Evolutionary conservation across 2,329 filamentous ascomycete species (phyloP), one percentile per base, ranked within the genome.

Genomic region (Calonectria crousiana): DNA sequence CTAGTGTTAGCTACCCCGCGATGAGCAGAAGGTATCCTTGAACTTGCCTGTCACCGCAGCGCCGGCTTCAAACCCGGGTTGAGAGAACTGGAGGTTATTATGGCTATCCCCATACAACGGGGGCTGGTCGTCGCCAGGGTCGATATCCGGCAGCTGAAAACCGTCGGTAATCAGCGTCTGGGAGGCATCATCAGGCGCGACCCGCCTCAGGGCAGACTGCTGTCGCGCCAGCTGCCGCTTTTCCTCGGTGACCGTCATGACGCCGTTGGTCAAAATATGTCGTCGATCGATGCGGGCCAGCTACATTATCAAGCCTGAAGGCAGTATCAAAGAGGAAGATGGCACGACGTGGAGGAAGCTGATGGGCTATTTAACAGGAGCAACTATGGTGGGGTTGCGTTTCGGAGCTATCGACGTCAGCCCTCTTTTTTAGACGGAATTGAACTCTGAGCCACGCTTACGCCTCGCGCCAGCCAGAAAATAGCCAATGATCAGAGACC

Each of bases 1-100:
- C 36, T 28, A 56, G 51, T 28, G 51, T 79, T 74, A 81, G 78
- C 66, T 69, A 69, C 49, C 41, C 34, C 36, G 69, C 38, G 34
- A 44, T 36, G 41, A 4, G 14, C 14, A 41, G 20, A 28, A 34
- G 32, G 47, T 3, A n/a, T 20, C 18, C 20, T 64, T 23, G 9
- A 26, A 67, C 78, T 47, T 76, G 91, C 90, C 86, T 62, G 89
- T 92, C 32, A 94, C 84, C 34, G 87, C 87, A 52, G 92, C 92
- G 49, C 89, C 90, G 30, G 92, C 92, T 65, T 91, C 88, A 73
- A 94, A 90, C 18, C 92, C 92, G 56, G 90, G 87, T 78, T 92
- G 91, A 26, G 88, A 90, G 73, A 93, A 88, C 72, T 91, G 88
- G 30, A 94, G 81, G 69, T 90, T 87, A 76, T 91, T 87, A 69